A percentile compares a stretch with the other conserved stretches of the same genome.
Evolutionary conservation across 257 asterid genomes (phyloP).

Genomic region (Rubia yunnanensis): DNA sequence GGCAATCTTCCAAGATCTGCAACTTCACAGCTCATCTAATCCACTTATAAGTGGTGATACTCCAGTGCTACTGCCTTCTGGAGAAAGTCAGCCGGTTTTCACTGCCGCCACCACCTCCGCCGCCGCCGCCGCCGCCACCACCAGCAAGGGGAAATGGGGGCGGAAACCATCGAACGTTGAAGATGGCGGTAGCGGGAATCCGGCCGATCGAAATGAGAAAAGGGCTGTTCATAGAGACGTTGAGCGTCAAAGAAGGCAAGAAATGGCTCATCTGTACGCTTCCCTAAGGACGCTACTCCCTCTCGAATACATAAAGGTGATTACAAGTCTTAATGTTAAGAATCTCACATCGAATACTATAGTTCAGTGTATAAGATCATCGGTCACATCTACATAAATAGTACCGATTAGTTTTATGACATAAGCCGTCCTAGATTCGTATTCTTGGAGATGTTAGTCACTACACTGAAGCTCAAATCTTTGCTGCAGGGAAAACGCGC

Average conservation of each 20-base stretch:
- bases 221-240: slow-evolving; percentile 22
- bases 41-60: not conserved
- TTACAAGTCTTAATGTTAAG: no score
- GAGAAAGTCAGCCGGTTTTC: not conserved
- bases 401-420: no score
- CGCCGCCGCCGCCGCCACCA: not conserved
- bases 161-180: not conserved
- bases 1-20: slow-evolving; percentile 17
- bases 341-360: no score
- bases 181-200: not conserved
- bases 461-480: not conserved
- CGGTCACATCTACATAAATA: no score
- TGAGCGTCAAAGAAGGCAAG: slow-evolving; percentile 42
- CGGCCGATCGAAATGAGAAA: slow-evolving; percentile 8
- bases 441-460: no score
- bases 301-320: slow-evolving; percentile 29
- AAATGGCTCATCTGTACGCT: slow-evolving; percentile 29
- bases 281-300: slow-evolving; percentile 34
- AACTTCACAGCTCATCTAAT: not conserved
- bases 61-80: not conserved
- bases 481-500: slow-evolving; percentile 39
- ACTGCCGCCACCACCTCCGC: not conserved
- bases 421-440: no score
- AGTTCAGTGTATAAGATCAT: no score
- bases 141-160: not conserved